Base-by-base conservation (phyloP, 495 filamentous ascomycete species). In the Daldinia childiae region DNA sequence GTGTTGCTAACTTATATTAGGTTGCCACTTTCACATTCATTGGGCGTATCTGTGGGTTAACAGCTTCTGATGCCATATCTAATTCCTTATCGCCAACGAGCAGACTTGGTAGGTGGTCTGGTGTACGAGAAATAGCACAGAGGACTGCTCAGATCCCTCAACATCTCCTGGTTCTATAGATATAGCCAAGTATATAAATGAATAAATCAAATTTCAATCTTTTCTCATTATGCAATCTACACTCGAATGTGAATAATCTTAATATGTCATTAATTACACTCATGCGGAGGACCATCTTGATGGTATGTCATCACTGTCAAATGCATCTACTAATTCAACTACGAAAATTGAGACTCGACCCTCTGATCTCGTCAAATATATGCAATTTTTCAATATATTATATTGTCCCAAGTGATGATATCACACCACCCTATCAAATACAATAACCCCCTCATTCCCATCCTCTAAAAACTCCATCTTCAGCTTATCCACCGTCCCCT, bases 401-500 rank as follows among this genome's bases (percentile, higher is more conserved):
- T 21, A 9, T 8, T n/a, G 1, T 60, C 24, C 5, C 58, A 48
- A n/a, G 17, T 11, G 15, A 7, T 15, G 5, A 4, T 48, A n/a
- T 34, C 43, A 73, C 34, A 29, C 69, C 19, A 75, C n/a, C 43
- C 52, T 75, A 54, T 75, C 68, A 62, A 75, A 78, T 15, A 64
- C 54, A 54, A 75, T 64, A 15, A 68, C 41, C 3, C 76, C 76
- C 59, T 78, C 73, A 11, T 34, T 76, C 66, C 79, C 74, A 15
- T 74, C 76, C 12, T 77, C 74, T 65, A 83, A 72, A 34, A 81
- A 63, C 34, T 63, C 58, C 32, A 83, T 65, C 1, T 77, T 79
- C 21, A 84, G 39, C 55, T 57, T 76, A 26, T 45, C 69, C 3
- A 76, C 79, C 2, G n/a, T 45, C 9, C 84, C 83, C 26, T 69